Evolutionary conservation across 441 rosid genomes (phyloP), one percentile per base, ranked within the genome.

Genomic region (Erysimum cheiri): DNA sequence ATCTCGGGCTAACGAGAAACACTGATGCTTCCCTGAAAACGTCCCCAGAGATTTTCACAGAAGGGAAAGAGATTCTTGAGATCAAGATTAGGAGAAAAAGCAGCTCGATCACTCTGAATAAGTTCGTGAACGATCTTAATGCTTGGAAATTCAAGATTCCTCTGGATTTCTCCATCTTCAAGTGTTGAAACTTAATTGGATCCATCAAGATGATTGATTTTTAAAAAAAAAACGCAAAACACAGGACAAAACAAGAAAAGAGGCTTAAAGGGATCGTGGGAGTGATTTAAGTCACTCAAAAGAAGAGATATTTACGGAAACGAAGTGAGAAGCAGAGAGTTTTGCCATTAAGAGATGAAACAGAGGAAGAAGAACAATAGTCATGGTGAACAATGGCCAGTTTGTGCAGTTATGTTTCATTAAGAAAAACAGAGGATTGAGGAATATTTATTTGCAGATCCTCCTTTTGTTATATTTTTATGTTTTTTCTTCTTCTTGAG

Each of bases 81-180:
- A 88, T 69, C 59, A 94, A 59, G 9, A 86, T 73, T 36, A 91
- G 69, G 61, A 87, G 73, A 29, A 83, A 62, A 41, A 84, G 81
- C 33, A 92, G 14, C 61, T 91, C 96, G 2, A 91, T 29, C 5
- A 87, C 14, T 80, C 97, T 78, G 76, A 91, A 76, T 71, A 85
- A 69, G 67, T 56, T 81, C 4, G 85, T 85, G 8, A 93, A 65
- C 79, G 81, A 85, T 41, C 58, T 77, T 35, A 85, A 56, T 53
- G 70, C 77, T 17, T 78, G 74, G 55, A 82, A 72, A 74, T 78
- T 87, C 83, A 75, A 71, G 57, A 77, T 43, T n/a, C 80, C 84
- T 40, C 79, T 86, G 0, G 85, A 78, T 80, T 93, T 88, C 85
- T 76, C 82, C 28, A 77, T 57, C 72, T 82, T 82, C 8, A 80